These are phyloP conservation scores for Suillus americanus DNA, from an alignment of 768 basidiomycete species.

Conservation along the genomic window DNA sequence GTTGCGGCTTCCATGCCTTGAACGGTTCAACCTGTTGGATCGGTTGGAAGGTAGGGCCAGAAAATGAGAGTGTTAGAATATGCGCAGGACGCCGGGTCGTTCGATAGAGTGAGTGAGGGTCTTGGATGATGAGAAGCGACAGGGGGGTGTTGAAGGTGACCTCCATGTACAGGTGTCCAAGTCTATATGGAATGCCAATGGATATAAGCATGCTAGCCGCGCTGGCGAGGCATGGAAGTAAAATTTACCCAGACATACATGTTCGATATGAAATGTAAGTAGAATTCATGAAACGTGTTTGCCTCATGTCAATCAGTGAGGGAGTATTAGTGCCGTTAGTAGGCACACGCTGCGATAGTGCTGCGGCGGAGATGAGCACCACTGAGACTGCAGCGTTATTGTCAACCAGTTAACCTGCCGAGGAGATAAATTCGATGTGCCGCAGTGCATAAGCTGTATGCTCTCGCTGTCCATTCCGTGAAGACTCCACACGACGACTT, in stretches of 20 bases:
- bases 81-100: not conserved
- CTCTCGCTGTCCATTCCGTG: not conserved
- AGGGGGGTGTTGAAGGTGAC: not conserved
- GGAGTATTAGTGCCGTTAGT: not conserved
- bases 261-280: not conserved
- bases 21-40: not conserved
- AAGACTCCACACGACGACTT: no score
- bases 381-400: not conserved
- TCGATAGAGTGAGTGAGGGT: no score
- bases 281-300: not conserved
- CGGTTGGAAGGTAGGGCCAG: not conserved
- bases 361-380: not conserved
- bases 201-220: not conserved
- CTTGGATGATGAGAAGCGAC: not conserved
- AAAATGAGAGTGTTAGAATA: not conserved
- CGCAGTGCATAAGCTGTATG: not conserved
- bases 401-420: not conserved
- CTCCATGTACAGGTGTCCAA: not conserved
- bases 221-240: not conserved
- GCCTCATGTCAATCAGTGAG: not conserved
- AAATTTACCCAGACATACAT: not conserved
- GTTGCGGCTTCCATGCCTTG: not conserved
- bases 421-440: not conserved
- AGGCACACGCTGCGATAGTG: not conserved
- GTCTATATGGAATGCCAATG: not conserved